Base-by-base conservation (phyloP, 805 yeast species). In the Saturnispora dispora region DNA sequence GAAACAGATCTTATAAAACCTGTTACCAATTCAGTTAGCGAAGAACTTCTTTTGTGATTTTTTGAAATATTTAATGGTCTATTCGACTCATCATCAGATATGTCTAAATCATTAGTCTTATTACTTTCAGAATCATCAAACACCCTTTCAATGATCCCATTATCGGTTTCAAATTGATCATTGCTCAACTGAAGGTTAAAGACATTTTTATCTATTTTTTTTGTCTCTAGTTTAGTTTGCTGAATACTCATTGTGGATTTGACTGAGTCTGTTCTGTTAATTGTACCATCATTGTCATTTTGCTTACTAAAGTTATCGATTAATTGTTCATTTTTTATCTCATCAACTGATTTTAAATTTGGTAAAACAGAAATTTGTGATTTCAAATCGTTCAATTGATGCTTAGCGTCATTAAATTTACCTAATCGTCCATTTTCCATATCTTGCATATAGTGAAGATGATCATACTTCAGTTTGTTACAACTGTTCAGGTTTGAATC, bases 211-310 rank as follows among this genome's bases (percentile, higher is more conserved):
- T 60, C 55, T 11, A 56, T 46, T 25, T 53, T 46, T 27, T 43
- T 57, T 1, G 69, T 65, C 9, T 55, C 56, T 35, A 66, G 49
- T 23, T 58, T 52, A 37, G 69, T 48, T 18, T 65, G 68, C 10
- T 53, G 60, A 30, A 65, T 60, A 40, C 67, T 62, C 55, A 61
- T 54, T 27, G 55, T 57, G 6, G 69, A 65, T 47, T 57, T 61
- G 7, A 63, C 52, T 18, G 67, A 61, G 37, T 57, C 57, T 4
- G 58, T 51, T 56, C 72, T 63, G 44, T 55, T 58, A 27, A 72
- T 63, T 8, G n/a, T 23, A 10, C 15, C 23, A 3, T 28, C 44
- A 18, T 58, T 60, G 11, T 25, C 39, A 11, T 13, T 5, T 27
- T 52, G 35, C 13, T 50, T 52, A 32, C 60, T 54, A 22, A 68